A percentile compares a stretch with the other conserved stretches of the same genome.
Evolutionary conservation across 768 basidiomycete genomes (phyloP).

Genomic region (Suillus weaverae): DNA sequence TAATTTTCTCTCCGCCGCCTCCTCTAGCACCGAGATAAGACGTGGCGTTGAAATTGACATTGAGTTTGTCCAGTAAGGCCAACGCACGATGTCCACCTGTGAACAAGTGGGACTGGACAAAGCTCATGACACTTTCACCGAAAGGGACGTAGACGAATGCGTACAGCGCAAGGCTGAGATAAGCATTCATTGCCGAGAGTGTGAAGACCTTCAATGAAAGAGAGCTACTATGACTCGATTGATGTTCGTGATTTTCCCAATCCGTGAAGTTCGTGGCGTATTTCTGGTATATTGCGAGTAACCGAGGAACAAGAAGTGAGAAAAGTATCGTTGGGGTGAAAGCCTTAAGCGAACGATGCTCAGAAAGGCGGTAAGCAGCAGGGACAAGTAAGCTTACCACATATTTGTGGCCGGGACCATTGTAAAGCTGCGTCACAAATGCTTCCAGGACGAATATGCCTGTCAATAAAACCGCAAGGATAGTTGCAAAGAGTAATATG

Average conservation of each 20-base stretch:
- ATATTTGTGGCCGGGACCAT: conserved; percentile 78
- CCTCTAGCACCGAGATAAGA: conserved; percentile 29
- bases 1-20: conserved; percentile 12
- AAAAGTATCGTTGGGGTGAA: conserved; percentile 86
- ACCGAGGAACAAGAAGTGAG: conserved; percentile 72
- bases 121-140: conserved; percentile 78
- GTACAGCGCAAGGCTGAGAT: conserved; percentile 87
- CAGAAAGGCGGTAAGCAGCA: neutral
- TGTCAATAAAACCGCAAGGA: conserved; percentile 71
- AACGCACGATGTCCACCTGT: conserved; percentile 19
- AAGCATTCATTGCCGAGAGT: conserved; percentile 85
- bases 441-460: conserved; percentile 87
- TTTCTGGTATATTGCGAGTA: conserved; percentile 71
- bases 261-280: conserved; percentile 69
- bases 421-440: conserved; percentile 85
- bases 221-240: conserved; percentile 72
- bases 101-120: conserved; percentile 37
- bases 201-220: conserved; percentile 91
- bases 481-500: conserved; percentile 68
- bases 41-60: conserved; percentile 28
- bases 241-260: conserved; percentile 92
- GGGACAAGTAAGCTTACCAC: conserved; percentile 54
- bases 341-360: conserved; percentile 43
- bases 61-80: conserved; percentile 22
- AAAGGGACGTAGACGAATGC: conserved; percentile 96